Percentiles rank a stretch among this genome's conserved stretches.
phyloP scores from a whole-genome alignment of 1,284 basidiomycete species.

The Thecaphora frezii region DNA sequence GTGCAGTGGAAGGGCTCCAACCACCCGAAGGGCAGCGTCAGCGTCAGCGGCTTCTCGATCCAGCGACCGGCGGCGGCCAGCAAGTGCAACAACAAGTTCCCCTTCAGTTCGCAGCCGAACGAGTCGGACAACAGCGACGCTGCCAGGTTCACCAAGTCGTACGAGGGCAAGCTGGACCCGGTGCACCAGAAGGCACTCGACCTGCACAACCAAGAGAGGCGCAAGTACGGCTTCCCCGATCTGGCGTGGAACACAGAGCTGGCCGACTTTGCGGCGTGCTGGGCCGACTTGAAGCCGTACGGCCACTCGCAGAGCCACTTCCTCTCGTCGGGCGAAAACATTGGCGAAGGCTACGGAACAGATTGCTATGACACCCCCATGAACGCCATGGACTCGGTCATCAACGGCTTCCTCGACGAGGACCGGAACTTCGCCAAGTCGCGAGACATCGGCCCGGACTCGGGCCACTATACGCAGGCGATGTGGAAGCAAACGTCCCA shows the following conservation, averaged over 20 bases:
- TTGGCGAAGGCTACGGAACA: constrained; percentile 24
- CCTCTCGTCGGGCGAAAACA: constrained; percentile 30
- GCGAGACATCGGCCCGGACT: constrained; percentile 5
- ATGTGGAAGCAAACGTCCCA: constrained; percentile 28
- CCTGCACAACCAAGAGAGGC: constrained; percentile 26
- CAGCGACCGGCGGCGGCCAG: constrained; percentile 18
- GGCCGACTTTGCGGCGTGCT: constrained; percentile 38
- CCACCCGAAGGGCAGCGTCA: constrained; percentile 7
- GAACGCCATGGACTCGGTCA: constrained; percentile 22
- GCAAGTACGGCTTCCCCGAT: constrained; percentile 12
- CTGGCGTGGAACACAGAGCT: constrained; percentile 35
- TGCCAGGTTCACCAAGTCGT: constrained; percentile 9
- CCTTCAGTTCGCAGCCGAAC: constrained; percentile 8
- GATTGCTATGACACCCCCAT: constrained; percentile 25
- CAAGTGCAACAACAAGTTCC: constrained; percentile 25
- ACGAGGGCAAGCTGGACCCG: constrained; percentile 11
- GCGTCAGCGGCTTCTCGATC: constrained; percentile 9
- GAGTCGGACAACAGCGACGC: background rate
- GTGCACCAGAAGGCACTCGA: constrained; percentile 21
- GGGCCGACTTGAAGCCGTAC: constrained; percentile 38
- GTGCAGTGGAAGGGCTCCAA: constrained; percentile 17
- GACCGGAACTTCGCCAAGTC: constrained; percentile 25
- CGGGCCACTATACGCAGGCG: constrained; percentile 24
- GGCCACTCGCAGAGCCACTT: constrained; percentile 37
- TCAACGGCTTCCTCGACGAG: constrained; percentile 34